phyloP scores from a whole-genome alignment of 2,329 filamentous ascomycete genomes.

The Talaromyces amestolkiae region DNA sequence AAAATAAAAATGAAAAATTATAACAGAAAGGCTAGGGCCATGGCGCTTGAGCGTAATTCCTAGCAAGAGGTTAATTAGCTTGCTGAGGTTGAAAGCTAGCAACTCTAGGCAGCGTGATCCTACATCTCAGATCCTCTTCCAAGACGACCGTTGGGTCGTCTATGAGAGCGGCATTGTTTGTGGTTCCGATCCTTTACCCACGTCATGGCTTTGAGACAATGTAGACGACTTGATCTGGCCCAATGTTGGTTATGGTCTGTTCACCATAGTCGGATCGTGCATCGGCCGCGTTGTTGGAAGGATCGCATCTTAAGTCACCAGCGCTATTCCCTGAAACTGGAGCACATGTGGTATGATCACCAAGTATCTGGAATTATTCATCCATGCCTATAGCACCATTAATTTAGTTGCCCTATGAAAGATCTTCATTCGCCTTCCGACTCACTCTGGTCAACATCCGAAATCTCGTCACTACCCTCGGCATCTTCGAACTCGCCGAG shows the following conservation, averaged over 20 bases:
- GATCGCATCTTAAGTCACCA: neutral
- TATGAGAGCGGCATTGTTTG: neutral
- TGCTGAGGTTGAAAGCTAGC: neutral
- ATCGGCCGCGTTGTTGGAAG: neutral
- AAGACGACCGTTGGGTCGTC: neutral
- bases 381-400: constrained; percentile 4
- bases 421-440: neutral
- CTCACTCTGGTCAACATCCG: constrained; percentile 10
- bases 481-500: constrained; percentile 15
- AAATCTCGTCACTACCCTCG: constrained; percentile 12
- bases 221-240: neutral
- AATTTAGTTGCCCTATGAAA: neutral
- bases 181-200: neutral
- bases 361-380: neutral
- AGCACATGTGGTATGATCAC: neutral
- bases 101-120: neutral
- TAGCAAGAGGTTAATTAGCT: neutral
- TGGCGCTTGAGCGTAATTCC: neutral
- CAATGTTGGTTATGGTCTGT: neutral
- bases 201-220: neutral
- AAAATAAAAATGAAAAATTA: neutral
- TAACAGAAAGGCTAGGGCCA: neutral
- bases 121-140: neutral
- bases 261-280: neutral
- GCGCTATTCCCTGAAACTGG: neutral